Conservation (phyloP, 805 yeast species). For the Metschnikowia proteae region DNA sequence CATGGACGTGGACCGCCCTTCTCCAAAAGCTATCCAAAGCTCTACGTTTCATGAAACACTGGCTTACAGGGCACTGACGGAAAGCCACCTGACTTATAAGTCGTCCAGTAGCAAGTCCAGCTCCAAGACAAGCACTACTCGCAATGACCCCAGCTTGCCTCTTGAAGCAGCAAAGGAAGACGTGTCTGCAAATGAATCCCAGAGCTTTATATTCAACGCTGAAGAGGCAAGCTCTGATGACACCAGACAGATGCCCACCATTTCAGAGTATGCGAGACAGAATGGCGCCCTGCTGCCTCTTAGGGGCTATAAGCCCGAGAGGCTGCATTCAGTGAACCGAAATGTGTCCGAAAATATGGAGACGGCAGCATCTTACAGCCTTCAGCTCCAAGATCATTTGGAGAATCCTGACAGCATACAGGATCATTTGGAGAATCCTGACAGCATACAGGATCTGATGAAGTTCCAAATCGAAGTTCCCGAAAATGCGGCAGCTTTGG, state of each 20-base stretch:
- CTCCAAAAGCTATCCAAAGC: not conserved
- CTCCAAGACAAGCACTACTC: not conserved
- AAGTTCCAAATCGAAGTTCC: conserved; percentile 10
- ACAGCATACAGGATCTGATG: conserved; percentile 2
- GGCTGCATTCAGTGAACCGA: conserved; percentile 5
- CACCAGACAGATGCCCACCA: conserved; percentile 8
- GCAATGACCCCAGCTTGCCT: not conserved
- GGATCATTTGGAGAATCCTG: conserved; percentile 14
- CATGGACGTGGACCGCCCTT: conserved; percentile 27
- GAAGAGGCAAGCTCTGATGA: conserved; percentile 8
- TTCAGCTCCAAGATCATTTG: conserved; percentile 23
- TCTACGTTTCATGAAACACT: not conserved
- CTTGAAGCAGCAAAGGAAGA: not conserved
- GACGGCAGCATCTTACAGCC: conserved; percentile 25
- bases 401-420: conserved; percentile 19
- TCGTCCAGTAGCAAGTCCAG: not conserved
- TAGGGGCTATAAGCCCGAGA: conserved; percentile 15
- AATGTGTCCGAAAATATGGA: conserved; percentile 25
- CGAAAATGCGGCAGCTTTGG: conserved; percentile 8
- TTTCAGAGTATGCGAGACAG: conserved; percentile 24
- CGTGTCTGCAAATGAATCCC: conserved; percentile 10
- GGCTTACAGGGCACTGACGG: conserved; percentile 1
- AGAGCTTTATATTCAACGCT: conserved; percentile 16
- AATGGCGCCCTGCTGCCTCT: conserved; percentile 24
- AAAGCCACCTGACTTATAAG: conserved; percentile 3